Conservation (phyloP, 106 monocot species). For the Phalaenopsis equestris region DNA sequence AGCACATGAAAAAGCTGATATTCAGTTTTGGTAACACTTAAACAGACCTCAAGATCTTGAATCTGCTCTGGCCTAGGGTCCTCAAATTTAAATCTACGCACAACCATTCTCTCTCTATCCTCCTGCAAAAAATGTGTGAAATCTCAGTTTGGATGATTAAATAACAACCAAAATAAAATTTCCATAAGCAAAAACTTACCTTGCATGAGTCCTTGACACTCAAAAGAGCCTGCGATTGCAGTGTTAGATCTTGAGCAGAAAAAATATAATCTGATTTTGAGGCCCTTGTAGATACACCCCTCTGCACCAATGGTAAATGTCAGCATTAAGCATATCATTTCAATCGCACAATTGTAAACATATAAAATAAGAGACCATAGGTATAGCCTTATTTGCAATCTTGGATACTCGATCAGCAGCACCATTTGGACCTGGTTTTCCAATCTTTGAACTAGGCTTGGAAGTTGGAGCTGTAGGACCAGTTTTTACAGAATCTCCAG, state of each 20-base stretch:
- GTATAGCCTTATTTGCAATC: conserved; percentile 37
- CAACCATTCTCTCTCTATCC: conserved; percentile 74
- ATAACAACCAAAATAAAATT: not conserved
- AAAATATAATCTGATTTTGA: conserved; percentile 54
- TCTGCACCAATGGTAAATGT: conserved; percentile 21
- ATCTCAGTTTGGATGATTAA: not conserved
- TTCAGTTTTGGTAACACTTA: not conserved
- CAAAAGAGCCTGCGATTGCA: conserved; percentile 89
- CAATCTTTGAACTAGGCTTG: conserved; percentile 46
- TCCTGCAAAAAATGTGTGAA: conserved; percentile 43
- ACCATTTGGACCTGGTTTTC: conserved; percentile 41
- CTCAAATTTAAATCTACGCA: conserved; percentile 93
- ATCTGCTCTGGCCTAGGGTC: conserved; percentile 91
- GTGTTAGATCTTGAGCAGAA: conserved; percentile 74
- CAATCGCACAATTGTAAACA: not conserved
- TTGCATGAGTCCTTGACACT: conserved; percentile 94
- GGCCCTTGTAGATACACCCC: conserved; percentile 42
- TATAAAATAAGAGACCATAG: conserved; percentile 24
- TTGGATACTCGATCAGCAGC: conserved; percentile 47
- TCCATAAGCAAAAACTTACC: conserved; percentile 23
- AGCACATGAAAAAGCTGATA: not conserved
- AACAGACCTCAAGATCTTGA: conserved; percentile 89
- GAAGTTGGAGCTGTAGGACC: conserved; percentile 28
- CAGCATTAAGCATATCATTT: not conserved
- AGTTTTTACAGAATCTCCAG: conserved; percentile 37